A percentile compares a stretch with the other conserved stretches of the same genome.
Evolutionary conservation across 2,329 filamentous ascomycete species (phyloP).

Genomic region (Calonectria fujianensis): DNA sequence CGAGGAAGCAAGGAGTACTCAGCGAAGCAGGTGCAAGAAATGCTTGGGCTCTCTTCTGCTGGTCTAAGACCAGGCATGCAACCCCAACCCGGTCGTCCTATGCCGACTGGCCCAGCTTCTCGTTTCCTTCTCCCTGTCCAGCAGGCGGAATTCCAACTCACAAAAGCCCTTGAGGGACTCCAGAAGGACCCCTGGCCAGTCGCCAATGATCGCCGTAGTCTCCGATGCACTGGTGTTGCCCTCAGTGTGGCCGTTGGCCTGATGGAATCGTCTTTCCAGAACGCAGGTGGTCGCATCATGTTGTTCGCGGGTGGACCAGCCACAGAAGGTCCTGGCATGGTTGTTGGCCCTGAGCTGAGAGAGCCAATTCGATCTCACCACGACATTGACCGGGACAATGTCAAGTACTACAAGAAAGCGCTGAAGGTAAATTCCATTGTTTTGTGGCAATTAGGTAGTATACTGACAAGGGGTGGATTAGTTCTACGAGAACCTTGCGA

Average conservation of each 20-base stretch:
- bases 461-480: constrained; percentile 62
- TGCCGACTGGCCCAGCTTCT: constrained; percentile 86
- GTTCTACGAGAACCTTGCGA: constrained; percentile 97
- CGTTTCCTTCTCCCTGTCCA: constrained; percentile 95
- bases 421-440: constrained; percentile 80
- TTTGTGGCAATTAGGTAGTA: not conserved
- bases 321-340: constrained; percentile 97
- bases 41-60: constrained; percentile 89
- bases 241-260: constrained; percentile 95
- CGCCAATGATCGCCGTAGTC: constrained; percentile 90
- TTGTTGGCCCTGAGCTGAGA: constrained; percentile 95
- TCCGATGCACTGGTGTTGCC: constrained; percentile 97
- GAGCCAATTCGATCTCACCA: constrained; percentile 99
- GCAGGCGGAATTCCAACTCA: constrained; percentile 97
- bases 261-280: constrained; percentile 95
- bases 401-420: constrained; percentile 99
- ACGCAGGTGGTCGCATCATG: constrained; percentile 96
- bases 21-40: constrained; percentile 99
- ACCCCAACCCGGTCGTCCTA: constrained; percentile 83
- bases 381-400: constrained; percentile 98
- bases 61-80: constrained; percentile 84
- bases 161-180: constrained; percentile 94
- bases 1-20: constrained; percentile 97
- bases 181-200: constrained; percentile 99
- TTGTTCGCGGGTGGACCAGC: constrained; percentile 95